Conservation (phyloP, 768 basidiomycete genomes). For the Pisolithus microcarpus region DNA sequence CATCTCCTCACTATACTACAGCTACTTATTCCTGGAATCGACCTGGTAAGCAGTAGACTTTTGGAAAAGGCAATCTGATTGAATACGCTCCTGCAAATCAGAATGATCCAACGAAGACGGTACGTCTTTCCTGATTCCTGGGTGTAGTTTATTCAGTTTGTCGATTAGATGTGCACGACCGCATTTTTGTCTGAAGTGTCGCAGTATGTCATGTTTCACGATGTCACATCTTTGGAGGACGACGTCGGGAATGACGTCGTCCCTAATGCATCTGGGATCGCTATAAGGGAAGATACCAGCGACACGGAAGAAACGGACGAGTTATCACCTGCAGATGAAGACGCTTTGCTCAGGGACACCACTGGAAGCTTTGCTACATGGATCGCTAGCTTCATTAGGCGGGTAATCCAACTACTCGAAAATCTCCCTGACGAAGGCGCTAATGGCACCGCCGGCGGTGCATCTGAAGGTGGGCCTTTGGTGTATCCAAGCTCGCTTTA, state of each 20-base stretch:
- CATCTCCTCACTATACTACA: conserved; percentile 84
- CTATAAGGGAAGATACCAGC: neutral
- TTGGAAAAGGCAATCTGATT: neutral
- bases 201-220: conserved; percentile 48
- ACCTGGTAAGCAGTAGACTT: conserved; percentile 47
- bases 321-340: conserved; percentile 59
- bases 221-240: conserved; percentile 46
- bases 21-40: conserved; percentile 85
- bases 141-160: neutral
- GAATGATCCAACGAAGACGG: conserved; percentile 78
- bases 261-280: conserved; percentile 42
- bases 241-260: conserved; percentile 40
- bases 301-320: neutral
- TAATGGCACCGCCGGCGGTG: conserved; percentile 78
- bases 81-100: conserved; percentile 19
- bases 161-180: conserved; percentile 38
- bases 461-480: conserved; percentile 46
- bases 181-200: conserved; percentile 58
- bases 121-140: conserved; percentile 56
- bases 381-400: conserved; percentile 70
- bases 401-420: conserved; percentile 78
- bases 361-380: conserved; percentile 77
- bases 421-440: conserved; percentile 96
- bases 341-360: conserved; percentile 60
- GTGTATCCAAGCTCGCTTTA: conserved; percentile 71